Percentiles rank a stretch among this genome's conserved stretches.
These are phyloP conservation scores for Kingdonia uniflora DNA, from an alignment of 164 flowering plant species.

Conservation along the genomic window DNA sequence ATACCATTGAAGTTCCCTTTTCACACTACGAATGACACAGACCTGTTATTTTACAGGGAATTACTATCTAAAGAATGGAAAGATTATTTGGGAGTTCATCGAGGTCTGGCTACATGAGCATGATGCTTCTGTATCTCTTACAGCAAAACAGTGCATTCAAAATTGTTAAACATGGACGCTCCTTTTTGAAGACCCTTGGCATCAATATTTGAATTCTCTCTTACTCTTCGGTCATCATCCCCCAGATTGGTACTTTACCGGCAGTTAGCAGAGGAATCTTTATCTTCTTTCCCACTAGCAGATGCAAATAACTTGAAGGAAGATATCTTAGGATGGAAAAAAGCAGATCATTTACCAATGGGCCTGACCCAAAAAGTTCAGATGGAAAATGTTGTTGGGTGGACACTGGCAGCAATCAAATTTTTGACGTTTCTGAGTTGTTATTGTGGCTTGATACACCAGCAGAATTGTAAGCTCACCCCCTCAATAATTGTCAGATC, in stretches of 20 bases:
- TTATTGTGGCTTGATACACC: slow-evolving; percentile 44
- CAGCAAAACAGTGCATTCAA: slow-evolving; percentile 71
- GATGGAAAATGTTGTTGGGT: slow-evolving; percentile 95
- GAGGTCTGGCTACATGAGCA: slow-evolving; percentile 53
- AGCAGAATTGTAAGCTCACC: slow-evolving; percentile 26
- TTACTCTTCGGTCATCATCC: slow-evolving; percentile 84
- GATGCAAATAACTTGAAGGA: slow-evolving; percentile 28
- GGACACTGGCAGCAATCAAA: slow-evolving; percentile 59
- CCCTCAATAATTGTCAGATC: not conserved
- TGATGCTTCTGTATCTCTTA: slow-evolving; percentile 25
- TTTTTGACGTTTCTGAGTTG: slow-evolving; percentile 61
- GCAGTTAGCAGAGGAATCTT: slow-evolving; percentile 84
- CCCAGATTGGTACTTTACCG: slow-evolving; percentile 82
- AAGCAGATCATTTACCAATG: not conserved
- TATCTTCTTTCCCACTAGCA: slow-evolving; percentile 58
- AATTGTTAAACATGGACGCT: slow-evolving; percentile 45
- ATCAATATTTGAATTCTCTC: slow-evolving; percentile 73
- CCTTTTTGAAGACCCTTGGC: slow-evolving; percentile 54
- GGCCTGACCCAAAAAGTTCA: slow-evolving; percentile 44
- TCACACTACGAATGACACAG: not conserved
- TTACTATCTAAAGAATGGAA: slow-evolving; percentile 79
- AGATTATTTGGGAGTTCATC: slow-evolving; percentile 76
- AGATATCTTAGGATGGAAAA: no score
- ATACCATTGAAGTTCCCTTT: not conserved
- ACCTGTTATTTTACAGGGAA: slow-evolving; percentile 38